Evolutionary conservation across 192 early-diverging fungal genomes (phyloP).

Genomic region (Podochytrium sp.): DNA sequence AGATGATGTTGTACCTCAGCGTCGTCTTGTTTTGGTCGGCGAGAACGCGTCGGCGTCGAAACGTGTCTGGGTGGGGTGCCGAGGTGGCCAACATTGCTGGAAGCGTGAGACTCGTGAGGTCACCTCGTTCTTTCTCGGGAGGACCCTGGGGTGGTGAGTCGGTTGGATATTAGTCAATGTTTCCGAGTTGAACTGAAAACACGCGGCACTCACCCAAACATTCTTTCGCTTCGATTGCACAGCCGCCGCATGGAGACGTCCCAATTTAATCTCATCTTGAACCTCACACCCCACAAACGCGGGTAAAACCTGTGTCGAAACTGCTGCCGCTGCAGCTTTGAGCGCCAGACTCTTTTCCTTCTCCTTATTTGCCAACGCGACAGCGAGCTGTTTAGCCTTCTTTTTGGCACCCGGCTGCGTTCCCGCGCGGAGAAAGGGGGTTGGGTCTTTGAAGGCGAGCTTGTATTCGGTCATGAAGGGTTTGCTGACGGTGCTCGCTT

Average conservation of each 20-base stretch:
- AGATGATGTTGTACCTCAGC: constrained; percentile 44
- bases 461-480: constrained; percentile 47
- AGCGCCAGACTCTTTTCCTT: not conserved
- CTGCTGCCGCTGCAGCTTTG: not conserved
- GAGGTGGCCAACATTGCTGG: constrained; percentile 24
- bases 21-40: constrained; percentile 22
- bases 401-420: constrained; percentile 4
- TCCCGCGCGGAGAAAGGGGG: constrained; percentile 11
- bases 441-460: constrained; percentile 39
- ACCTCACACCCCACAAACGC: not conserved
- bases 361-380: not conserved
- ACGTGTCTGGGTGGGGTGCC: not conserved
- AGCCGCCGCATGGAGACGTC: not conserved
- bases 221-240: not conserved
- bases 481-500: constrained; percentile 19
- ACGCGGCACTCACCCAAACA: not conserved
- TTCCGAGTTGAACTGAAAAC: not conserved
- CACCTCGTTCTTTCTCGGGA: not conserved
- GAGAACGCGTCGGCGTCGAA: constrained; percentile 16
- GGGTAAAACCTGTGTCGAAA: not conserved
- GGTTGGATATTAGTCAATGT: not conserved
- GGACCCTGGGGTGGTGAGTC: not conserved
- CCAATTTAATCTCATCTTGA: not conserved
- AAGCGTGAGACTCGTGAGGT: constrained; percentile 27
- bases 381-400: not conserved